Evolutionary conservation across 371 early-diverging fungal genomes (phyloP).

Genomic region (Mortierella sp.): DNA sequence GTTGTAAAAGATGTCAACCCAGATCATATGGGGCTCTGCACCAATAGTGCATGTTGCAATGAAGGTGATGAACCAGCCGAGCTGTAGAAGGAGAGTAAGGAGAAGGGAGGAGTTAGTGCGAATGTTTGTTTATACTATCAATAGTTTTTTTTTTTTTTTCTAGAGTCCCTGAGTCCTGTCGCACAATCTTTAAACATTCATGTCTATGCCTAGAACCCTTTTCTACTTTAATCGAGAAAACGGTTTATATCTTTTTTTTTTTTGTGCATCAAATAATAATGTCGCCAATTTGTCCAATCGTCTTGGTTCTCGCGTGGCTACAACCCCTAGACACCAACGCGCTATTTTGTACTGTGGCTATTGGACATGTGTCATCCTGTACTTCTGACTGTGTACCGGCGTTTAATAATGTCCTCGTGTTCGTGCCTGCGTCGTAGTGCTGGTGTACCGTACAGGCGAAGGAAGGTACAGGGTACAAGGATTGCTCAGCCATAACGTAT

Average conservation of each 20-base stretch:
- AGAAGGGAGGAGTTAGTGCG: neutral
- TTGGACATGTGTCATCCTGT: too few species aligned
- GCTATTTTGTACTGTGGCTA: too few species aligned
- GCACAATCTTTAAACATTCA: too few species aligned
- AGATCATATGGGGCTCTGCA: conserved; percentile 55
- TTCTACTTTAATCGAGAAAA: neutral
- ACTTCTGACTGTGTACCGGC: too few species aligned
- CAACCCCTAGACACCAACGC: too few species aligned
- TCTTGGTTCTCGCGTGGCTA: too few species aligned
- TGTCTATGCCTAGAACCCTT: too few species aligned
- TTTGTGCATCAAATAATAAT: neutral
- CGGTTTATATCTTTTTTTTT: neutral
- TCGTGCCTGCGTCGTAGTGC: too few species aligned
- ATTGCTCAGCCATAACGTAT: too few species aligned
- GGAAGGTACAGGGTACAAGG: too few species aligned
- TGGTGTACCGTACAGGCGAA: too few species aligned
- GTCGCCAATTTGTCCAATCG: too few species aligned
- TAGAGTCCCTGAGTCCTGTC: neutral
- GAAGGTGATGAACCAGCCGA: conserved; percentile 79
- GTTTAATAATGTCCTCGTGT: neutral
- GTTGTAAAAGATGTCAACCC: conserved; percentile 76
- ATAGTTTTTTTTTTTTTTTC: neutral
- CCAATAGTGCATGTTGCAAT: conserved; percentile 69
- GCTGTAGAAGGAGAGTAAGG: conserved; percentile 49
- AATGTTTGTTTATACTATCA: neutral